phyloP scores from a whole-genome alignment of 139 green algal genomes.

The Eudorina sp. region DNA sequence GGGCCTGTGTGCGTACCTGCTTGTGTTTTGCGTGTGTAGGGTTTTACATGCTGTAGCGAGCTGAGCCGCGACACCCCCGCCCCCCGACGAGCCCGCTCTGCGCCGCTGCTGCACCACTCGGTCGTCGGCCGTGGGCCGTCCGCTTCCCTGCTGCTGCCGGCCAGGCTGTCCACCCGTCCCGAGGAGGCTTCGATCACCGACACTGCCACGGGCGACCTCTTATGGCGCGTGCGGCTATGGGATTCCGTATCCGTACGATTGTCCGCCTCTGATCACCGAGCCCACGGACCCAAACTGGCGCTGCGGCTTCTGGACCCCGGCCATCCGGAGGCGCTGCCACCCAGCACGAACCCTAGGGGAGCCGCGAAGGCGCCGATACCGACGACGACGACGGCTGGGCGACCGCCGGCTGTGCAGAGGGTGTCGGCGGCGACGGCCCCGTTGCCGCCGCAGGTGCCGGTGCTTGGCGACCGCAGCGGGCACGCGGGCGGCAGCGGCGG shows the following conservation, averaged over 20 bases:
- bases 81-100: not conserved
- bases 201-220: not conserved
- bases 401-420: not conserved
- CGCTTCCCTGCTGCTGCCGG: not conserved
- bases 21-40: no score
- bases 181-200: slow-evolving; percentile 1
- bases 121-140: no score
- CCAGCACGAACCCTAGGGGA: not conserved
- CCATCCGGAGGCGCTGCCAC: slow-evolving; percentile 50
- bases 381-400: not conserved
- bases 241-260: slow-evolving; percentile 67
- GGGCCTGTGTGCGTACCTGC: no score
- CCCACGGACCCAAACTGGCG: slow-evolving; percentile 66
- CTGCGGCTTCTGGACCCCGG: slow-evolving; percentile 56
- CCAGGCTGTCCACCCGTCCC: not conserved
- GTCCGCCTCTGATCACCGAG: slow-evolving; percentile 54
- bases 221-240: slow-evolving; percentile 38
- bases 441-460: not conserved
- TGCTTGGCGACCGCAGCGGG: not conserved
- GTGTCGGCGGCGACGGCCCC: not conserved
- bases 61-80: no score
- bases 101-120: not conserved
- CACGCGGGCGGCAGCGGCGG: not conserved
- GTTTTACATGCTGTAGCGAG: no score
- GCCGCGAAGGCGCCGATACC: not conserved